Percentiles rank a stretch among this genome's conserved stretches.
Conservation (phyloP, 805 yeast genomes). For the Cyberlindnera bimundalis region DNA sequence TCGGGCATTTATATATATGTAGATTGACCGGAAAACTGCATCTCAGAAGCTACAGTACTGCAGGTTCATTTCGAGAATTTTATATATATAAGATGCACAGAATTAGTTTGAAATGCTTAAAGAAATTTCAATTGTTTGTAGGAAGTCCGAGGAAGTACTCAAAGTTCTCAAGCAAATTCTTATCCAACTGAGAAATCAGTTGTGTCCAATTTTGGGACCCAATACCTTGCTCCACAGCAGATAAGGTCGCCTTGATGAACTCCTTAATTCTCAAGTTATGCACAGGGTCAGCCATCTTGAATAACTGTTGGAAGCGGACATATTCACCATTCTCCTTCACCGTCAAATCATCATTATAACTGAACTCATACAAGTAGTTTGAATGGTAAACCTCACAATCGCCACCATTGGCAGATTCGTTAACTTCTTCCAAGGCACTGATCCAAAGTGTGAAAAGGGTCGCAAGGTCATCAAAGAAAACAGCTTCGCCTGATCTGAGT, state of each 20-base stretch:
- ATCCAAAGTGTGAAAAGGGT: conserved; percentile 42
- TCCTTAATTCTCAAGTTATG: conserved; percentile 48
- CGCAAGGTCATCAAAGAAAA: conserved; percentile 30
- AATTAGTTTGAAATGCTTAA: neutral
- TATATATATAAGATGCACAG: neutral
- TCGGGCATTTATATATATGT: too few relatives aligned
- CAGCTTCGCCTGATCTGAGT: conserved; percentile 35
- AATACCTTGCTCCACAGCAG: conserved; percentile 9
- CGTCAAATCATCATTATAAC: conserved; percentile 22
- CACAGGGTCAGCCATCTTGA: conserved; percentile 45
- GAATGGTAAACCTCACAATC: conserved; percentile 53
- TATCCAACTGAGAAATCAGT: conserved; percentile 11
- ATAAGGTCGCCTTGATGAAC: conserved; percentile 35
- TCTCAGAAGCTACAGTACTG: neutral
- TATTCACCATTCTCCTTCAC: conserved; percentile 40
- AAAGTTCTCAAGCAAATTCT: conserved; percentile 24
- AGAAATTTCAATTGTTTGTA: conserved; percentile 4
- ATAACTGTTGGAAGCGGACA: conserved; percentile 37
- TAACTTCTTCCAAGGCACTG: conserved; percentile 67
- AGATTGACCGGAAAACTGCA: too few relatives aligned
- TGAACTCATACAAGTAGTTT: conserved; percentile 33
- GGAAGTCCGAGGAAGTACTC: conserved; percentile 22
- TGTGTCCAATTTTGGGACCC: conserved; percentile 14
- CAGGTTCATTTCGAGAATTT: too few relatives aligned
- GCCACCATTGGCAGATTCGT: conserved; percentile 51